Evolutionary conservation across 1,284 basidiomycete species (phyloP), one percentile per base, ranked within the genome.

Genomic region (Butyriboletus regius): DNA sequence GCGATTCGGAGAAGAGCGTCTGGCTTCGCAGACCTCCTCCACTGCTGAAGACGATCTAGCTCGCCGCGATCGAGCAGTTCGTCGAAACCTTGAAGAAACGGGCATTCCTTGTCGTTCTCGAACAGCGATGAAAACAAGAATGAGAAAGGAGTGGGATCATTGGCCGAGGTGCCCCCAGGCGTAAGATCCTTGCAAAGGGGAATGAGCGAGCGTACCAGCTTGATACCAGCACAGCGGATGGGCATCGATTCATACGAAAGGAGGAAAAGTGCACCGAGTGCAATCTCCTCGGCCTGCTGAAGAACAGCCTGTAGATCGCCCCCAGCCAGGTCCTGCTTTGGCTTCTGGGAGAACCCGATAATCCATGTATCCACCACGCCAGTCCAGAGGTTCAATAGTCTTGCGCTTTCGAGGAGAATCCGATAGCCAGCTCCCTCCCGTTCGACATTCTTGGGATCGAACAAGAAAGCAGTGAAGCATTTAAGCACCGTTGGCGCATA

Each of bases 241-340:
- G 67, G 56, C 38, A 70, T 65, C 17, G 69, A 69, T 43, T 78
- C 78, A 44, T 85, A 82, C 7, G 85, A 79, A n/a, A 93, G 74
- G 22, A 97, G 70, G 66, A 95, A 91, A 37, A 96, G 65, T 1
- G 80, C 81, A 4, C 83, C 85, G 0, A 82, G 81, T 60, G 88
- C 85, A 34, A 93, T 77, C 55, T 83, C 81, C 42, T 72, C 74
- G 37, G 75, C 71, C 47, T 75, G 74, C 2, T 71, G 66, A 10
- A 71, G 53, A 43, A 80, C 64, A 35, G 20, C 24, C 41, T 56
- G 61, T 20, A 60, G 56, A 45, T 78, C 73, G 28, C 73, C 70
- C 31, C 73, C 74, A 2, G 62, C 53, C 36, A 78, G 54, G 1
- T 68, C 63, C 47, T 73, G 70, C 24, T 73, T 67, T 10, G 73